Percentiles rank a stretch among this genome's conserved stretches.
These are phyloP conservation scores for Bipolaris bicolor DNA, from an alignment of 2,329 filamentous ascomycete genomes.

Conservation along the genomic window DNA sequence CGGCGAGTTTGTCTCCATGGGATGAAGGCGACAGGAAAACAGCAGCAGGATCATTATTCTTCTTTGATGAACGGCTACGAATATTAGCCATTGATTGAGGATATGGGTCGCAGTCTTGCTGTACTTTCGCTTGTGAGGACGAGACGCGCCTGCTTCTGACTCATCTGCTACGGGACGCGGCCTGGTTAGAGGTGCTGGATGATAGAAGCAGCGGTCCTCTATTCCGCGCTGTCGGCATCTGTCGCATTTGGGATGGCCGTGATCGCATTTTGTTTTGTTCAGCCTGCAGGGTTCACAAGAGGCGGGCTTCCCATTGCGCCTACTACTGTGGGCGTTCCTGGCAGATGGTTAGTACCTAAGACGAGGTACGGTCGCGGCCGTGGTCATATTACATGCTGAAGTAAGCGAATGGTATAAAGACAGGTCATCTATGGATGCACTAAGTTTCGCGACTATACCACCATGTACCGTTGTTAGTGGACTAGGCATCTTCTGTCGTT, in stretches of 20 bases:
- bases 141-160: slow-evolving; percentile 21
- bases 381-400: slow-evolving; percentile 5
- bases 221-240: slow-evolving; percentile 44
- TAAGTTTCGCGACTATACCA: neutral
- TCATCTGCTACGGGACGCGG: slow-evolving; percentile 22
- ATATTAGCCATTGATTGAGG: slow-evolving; percentile 3
- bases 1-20: slow-evolving; percentile 33
- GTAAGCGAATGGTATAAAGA: neutral
- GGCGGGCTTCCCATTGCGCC: slow-evolving; percentile 43
- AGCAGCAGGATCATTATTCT: slow-evolving; percentile 11
- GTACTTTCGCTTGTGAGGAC: slow-evolving; percentile 39
- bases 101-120: neutral
- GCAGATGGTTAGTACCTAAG: slow-evolving; percentile 13
- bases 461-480: neutral
- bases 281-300: slow-evolving; percentile 44
- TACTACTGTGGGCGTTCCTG: slow-evolving; percentile 34
- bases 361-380: neutral
- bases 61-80: slow-evolving; percentile 27
- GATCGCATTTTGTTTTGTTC: slow-evolving; percentile 45
- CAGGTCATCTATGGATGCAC: neutral
- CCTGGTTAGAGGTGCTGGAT: slow-evolving; percentile 46
- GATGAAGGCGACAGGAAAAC: slow-evolving; percentile 21
- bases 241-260: slow-evolving; percentile 40
- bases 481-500: neutral
- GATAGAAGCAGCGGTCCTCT: slow-evolving; percentile 43